Base-by-base conservation (phyloP, 2,329 filamentous ascomycete species). In the Tolypocladium tundrense region DNA sequence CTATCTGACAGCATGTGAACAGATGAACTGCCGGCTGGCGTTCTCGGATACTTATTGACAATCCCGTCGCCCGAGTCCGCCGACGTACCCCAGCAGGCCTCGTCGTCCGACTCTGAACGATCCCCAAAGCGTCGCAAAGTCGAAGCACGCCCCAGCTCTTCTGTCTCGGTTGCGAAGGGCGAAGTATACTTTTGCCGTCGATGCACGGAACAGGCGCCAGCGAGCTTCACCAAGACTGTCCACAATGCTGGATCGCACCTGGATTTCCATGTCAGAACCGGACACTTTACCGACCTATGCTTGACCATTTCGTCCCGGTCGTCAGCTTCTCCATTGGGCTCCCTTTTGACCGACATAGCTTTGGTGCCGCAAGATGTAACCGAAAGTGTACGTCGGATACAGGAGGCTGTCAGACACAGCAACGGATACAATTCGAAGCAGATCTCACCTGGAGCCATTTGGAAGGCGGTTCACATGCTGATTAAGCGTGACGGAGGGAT, bases 111-210 rank as follows among this genome's bases (percentile, higher is more conserved):
- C n/a, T 35, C 61, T 9, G 63, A 63, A n/a, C 64, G 62, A 21
- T 61, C 67, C 19, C 24, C 59, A 5, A 73, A 73, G 63, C 70
- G 71, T 54, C 70, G 65, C 54, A 73, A 69, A 63, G 60, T 64
- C 14, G 57, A 60, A 3, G 21, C 51, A 24, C 51, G 59, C 56
- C 54, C 52, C 43, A 41, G 51, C 19, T 39, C 56, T 31, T 62
- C 65, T 24, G 66, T 73, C 37, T 64, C 64, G 39, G 53, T 73
- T 19, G 64, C 63, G 19, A 67, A 59, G 50, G 62, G 61, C 39
- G 52, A 62, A 13, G 24, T 72, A 6, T 62, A 56, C 6, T 60
- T 74, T 54, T 64, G 60, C n/a, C 68, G 72, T 11, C 60, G 50
- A 52, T 67, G 65, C 40, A 55, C 53, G 19, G 61, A 63, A 19